These are phyloP conservation scores for Terana coerulea DNA, from an alignment of 768 basidiomycete species.

Conservation along the genomic window DNA sequence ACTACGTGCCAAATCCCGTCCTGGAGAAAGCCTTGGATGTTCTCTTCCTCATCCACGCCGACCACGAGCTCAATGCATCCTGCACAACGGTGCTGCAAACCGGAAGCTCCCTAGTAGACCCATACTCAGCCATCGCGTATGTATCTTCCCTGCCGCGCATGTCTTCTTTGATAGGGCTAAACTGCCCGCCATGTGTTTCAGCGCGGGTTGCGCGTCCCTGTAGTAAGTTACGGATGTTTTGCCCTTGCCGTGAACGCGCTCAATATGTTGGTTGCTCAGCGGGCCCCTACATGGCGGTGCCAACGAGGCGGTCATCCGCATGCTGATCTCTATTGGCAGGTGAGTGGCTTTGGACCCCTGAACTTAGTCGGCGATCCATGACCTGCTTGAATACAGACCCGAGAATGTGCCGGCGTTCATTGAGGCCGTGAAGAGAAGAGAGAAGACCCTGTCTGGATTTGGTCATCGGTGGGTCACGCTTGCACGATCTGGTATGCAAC, in stretches of 20 bases:
- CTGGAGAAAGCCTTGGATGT: constrained; percentile 86
- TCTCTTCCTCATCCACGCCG: constrained; percentile 84
- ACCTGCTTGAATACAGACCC: constrained; percentile 40
- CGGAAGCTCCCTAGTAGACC: constrained; percentile 86
- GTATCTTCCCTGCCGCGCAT: constrained; percentile 14
- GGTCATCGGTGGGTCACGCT: constrained; percentile 63
- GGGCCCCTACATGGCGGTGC: constrained; percentile 83
- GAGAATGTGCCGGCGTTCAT: constrained; percentile 83
- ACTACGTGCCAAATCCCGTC: constrained; percentile 79
- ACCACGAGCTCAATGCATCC: constrained; percentile 88
- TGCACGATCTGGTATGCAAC: neutral
- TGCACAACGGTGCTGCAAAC: constrained; percentile 86
- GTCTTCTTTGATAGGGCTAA: neutral
- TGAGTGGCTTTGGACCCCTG: constrained; percentile 31
- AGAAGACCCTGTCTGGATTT: constrained; percentile 87
- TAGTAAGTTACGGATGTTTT: constrained; percentile 55
- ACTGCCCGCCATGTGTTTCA: constrained; percentile 23
- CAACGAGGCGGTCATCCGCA: constrained; percentile 92
- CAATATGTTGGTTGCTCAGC: constrained; percentile 30
- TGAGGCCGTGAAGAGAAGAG: constrained; percentile 82
- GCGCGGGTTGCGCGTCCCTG: constrained; percentile 82
- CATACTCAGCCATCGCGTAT: constrained; percentile 80
- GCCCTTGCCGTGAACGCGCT: neutral
- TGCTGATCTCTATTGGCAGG: constrained; percentile 87
- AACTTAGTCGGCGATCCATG: neutral